Base-by-base conservation (phyloP, 2,329 filamentous ascomycete genomes). In the Emergomyces orientalis region DNA sequence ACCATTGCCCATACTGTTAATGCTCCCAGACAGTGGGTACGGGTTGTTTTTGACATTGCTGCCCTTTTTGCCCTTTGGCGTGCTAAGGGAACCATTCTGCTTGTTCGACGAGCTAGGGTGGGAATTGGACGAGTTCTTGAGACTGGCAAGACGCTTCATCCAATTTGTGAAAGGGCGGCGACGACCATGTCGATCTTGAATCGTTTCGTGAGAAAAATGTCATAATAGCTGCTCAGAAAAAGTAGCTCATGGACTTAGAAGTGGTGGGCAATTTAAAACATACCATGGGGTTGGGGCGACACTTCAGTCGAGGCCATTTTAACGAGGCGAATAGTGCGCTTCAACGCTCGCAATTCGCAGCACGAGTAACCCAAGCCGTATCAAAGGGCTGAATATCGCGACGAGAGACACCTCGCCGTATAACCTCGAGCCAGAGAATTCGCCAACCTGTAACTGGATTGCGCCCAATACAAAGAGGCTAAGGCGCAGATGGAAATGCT, bases 81-180 rank as follows among this genome's bases (percentile, higher is more conserved):
- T 65, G 57, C 62, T 71, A 61, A 65, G 37, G 22, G 62, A 54
- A 25, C 60, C 62, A 60, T 64, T 56, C 22, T 72, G 74, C 65
- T 76, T 77, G 65, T 79, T 76, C 17, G 75, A 73, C 67, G 73
- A 75, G 57, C 72, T 69, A 19, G 80, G 76, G 64, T 85, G 19
- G 45, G 62, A 82, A 66, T 83, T 85, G 39, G 87, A 88, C 4
- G 86, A 87, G 62, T 79, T 82, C 76, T 96, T 97, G 77, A 96
- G 88, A 74, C 88, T 93, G 65, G 91, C 87, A 63, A 97, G 84
- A 72, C 92, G 92, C 81, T 92, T 96, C 81, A 99, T 91, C 89
- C 93, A 95, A 68, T 87, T 90, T 56, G 92, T 85, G 73, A 97
- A 97, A 30, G 92, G 93, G 67, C 90, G 86, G 69, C 91, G 88